Evolutionary conservation across 345 rosid species (phyloP).

Genomic region (Eucalyptus polyanthemos): DNA sequence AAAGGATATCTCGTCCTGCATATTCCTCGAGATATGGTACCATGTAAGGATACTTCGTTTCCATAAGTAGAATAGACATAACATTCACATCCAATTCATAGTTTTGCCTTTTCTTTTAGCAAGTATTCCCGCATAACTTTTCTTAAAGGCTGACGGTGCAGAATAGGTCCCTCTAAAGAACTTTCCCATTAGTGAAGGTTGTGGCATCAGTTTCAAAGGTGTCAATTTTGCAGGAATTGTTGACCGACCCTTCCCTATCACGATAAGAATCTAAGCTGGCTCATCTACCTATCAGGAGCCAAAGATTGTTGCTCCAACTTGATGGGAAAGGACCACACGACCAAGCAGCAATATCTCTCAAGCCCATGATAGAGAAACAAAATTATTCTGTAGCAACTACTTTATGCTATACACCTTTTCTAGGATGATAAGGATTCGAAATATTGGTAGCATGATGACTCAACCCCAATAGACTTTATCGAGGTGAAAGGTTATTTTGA

Average conservation of each 20-base stretch:
- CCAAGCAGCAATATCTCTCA: not conserved
- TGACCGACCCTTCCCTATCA: not conserved
- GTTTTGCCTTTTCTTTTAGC: not conserved
- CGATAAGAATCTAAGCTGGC: not conserved
- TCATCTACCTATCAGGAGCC: not conserved
- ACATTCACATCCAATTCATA: not conserved
- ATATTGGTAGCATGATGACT: not conserved
- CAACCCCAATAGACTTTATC: not conserved
- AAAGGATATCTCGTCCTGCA: not conserved
- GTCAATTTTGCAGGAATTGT: not conserved
- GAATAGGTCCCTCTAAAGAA: not conserved
- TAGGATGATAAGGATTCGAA: not conserved
- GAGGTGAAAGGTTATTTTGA: not conserved
- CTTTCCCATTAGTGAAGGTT: not conserved
- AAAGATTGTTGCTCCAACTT: not conserved
- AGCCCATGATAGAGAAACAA: not conserved
- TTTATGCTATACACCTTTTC: not conserved
- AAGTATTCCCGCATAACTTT: not conserved
- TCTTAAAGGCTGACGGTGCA: not conserved
- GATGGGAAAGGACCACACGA: not conserved
- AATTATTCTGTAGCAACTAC: not conserved
- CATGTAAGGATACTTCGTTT: not conserved
- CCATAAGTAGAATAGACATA: not conserved
- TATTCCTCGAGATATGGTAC: not conserved
- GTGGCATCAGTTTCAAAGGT: not conserved